A percentile compares a stretch with the other conserved stretches of the same genome.
phyloP scores from a whole-genome alignment of 2,329 filamentous ascomycete genomes.

The Ophidiomyces ophidiicola region DNA sequence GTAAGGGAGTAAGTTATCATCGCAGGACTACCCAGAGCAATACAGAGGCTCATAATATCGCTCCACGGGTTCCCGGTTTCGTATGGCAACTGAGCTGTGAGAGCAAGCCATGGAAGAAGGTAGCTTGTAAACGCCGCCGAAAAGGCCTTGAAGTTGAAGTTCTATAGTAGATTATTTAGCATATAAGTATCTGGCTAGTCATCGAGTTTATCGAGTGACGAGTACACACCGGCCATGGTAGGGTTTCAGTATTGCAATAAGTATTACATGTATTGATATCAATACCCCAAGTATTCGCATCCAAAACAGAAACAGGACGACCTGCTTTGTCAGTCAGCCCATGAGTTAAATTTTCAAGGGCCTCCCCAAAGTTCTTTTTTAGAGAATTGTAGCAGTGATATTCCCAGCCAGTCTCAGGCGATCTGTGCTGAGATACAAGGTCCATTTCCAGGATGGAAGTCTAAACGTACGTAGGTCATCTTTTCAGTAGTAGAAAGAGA shows the following conservation, averaged over 20 bases:
- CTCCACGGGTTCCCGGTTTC: conserved; percentile 8
- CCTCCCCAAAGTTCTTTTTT: neutral
- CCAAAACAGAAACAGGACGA: neutral
- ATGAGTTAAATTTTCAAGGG: conserved; percentile 2
- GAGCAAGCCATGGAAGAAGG: conserved; percentile 7
- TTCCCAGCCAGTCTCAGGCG: conserved; percentile 4
- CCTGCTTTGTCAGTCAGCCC: conserved; percentile 4
- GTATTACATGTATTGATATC: conserved; percentile 4
- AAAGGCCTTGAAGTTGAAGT: conserved; percentile 8
- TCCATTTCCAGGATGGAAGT: conserved; percentile 7
- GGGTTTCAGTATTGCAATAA: neutral
- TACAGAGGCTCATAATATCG: conserved; percentile 8
- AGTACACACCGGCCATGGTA: conserved; percentile 5
- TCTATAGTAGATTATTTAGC: neutral
- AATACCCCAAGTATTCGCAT: neutral
- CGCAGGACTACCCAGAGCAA: conserved; percentile 5
- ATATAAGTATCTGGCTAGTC: neutral
- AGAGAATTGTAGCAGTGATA: neutral
- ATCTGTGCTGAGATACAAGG: neutral
- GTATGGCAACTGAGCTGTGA: conserved; percentile 5
- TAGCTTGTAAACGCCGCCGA: conserved; percentile 2
- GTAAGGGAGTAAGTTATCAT: conserved; percentile 2
- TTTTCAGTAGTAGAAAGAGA: no score
- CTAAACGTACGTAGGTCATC: no score
- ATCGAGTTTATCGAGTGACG: neutral